Conservation (phyloP, 805 yeast genomes). For the Pichia sporocuriosa region DNA sequence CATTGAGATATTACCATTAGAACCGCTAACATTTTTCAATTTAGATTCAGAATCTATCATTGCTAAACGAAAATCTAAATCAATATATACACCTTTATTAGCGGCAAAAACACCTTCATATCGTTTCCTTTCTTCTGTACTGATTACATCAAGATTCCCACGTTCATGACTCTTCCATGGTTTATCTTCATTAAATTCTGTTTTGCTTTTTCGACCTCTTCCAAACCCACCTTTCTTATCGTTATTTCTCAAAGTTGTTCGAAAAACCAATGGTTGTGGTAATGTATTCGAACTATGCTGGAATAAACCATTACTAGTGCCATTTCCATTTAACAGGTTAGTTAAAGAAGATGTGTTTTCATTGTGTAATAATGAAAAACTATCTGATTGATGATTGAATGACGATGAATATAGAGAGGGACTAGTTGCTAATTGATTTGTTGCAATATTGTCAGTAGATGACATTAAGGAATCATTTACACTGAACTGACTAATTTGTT, state of each 20-base stretch:
- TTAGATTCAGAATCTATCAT: not conserved
- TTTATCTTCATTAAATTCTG: slow-evolving; percentile 71
- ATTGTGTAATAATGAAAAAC: too few species aligned
- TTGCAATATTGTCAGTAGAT: too few species aligned
- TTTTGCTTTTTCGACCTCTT: slow-evolving; percentile 29
- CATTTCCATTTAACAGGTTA: too few species aligned
- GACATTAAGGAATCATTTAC: slow-evolving; percentile 2
- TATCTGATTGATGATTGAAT: too few species aligned
- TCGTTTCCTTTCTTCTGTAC: slow-evolving; percentile 68
- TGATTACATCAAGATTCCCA: slow-evolving; percentile 8
- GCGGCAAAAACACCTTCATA: slow-evolving; percentile 95
- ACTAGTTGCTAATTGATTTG: too few species aligned
- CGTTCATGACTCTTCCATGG: slow-evolving; percentile 90
- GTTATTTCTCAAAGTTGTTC: slow-evolving; percentile 41
- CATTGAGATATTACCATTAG: too few species aligned
- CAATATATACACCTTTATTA: slow-evolving; percentile 61
- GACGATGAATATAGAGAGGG: not conserved
- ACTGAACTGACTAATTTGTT: not conserved
- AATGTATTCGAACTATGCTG: too few species aligned
- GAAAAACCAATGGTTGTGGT: slow-evolving; percentile 33
- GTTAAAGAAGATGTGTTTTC: too few species aligned
- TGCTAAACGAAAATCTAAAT: slow-evolving; percentile 4
- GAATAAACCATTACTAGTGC: too few species aligned
- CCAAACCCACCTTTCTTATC: slow-evolving; percentile 18
- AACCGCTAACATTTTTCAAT: too few species aligned